phyloP scores from a whole-genome alignment of 129 eudicot genomes.

The Glebionis coronaria region DNA sequence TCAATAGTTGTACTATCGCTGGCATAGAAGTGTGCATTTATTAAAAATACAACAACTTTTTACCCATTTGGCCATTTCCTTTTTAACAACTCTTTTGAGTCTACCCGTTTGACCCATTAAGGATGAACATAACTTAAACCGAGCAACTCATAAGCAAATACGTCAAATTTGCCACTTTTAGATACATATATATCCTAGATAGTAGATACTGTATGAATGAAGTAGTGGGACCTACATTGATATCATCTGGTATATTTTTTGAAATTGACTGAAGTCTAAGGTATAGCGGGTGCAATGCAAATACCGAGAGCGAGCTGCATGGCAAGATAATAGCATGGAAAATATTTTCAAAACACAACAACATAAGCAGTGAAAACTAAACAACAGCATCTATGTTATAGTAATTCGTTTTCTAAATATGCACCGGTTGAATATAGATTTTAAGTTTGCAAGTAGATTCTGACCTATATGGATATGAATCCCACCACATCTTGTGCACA shows the following conservation, averaged over 20 bases:
- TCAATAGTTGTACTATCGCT: too few relatives aligned
- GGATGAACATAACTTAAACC: too few relatives aligned
- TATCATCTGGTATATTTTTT: slow-evolving; percentile 53
- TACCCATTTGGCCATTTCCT: too few relatives aligned
- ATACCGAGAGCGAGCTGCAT: slow-evolving; percentile 95
- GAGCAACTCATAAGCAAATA: too few relatives aligned
- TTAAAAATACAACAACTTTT: too few relatives aligned
- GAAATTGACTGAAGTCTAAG: slow-evolving; percentile 88
- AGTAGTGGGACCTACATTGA: slow-evolving; percentile 40
- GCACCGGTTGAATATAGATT: not conserved
- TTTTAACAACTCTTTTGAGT: too few relatives aligned
- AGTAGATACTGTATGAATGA: not conserved
- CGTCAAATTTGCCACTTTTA: too few relatives aligned
- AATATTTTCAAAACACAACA: not conserved
- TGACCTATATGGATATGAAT: slow-evolving; percentile 96
- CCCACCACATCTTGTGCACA: slow-evolving; percentile 99
- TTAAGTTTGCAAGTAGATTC: not conserved
- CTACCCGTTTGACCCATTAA: too few relatives aligned
- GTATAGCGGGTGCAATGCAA: slow-evolving; percentile 94
- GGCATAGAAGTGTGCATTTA: too few relatives aligned
- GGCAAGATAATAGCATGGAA: slow-evolving; percentile 9
- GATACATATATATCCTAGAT: slow-evolving; percentile 9
- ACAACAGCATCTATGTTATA: not conserved
- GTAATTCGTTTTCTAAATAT: not conserved
- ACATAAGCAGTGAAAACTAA: not conserved